Base-by-base conservation (phyloP, 2,329 filamentous ascomycete species). In the Sporothrix curviconia region DNA sequence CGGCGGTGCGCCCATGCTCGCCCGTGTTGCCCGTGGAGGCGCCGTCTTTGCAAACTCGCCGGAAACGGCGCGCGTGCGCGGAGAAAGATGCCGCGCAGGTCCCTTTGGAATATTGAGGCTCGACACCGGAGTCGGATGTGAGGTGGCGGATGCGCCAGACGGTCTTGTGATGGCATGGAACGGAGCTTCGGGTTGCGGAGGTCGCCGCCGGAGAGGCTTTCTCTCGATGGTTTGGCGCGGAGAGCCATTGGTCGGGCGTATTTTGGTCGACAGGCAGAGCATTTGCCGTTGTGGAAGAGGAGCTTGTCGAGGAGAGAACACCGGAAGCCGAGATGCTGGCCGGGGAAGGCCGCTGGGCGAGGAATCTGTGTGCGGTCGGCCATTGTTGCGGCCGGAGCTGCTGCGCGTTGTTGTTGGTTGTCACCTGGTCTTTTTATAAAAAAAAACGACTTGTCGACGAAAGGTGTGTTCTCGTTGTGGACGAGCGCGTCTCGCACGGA, bases 101-200 rank as follows among this genome's bases (percentile, higher is more conserved):
- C 39, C 42, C n/a, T 59, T 59, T 4, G 55, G 32, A 4, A 60
- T n/a, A 7, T 55, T 36, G 15, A 62, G 55, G 19, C 49, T 46
- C 12, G 50, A 25, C 32, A 28, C 43, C 22, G 43, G 12, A 9
- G 59, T 32, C 30, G 49, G 17, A 7, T 34, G 36, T 4, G 60
- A 47, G 11, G 37, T 24, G 7, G 52, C 34, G 2, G 40, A n/a
- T 7, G 53, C 40, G 17, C 60, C 36, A 76, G 66, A 59, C 69
- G 73, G 59, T 71, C 71, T 55, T 72, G 69, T 3, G 76, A 76
- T 46, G 71, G 55, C n/a, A 72, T 66, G 25, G 71, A 59, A 30
- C 75, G 72, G 12, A 77, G 67, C 55, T 73, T 73, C 15, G 74
- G 72, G 46, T 70, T 71, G 58, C 70, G 70, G 43, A 75, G 61